phyloP scores from a whole-genome alignment of 2,329 filamentous ascomycete genomes.

The Fusarium haematococcum region DNA sequence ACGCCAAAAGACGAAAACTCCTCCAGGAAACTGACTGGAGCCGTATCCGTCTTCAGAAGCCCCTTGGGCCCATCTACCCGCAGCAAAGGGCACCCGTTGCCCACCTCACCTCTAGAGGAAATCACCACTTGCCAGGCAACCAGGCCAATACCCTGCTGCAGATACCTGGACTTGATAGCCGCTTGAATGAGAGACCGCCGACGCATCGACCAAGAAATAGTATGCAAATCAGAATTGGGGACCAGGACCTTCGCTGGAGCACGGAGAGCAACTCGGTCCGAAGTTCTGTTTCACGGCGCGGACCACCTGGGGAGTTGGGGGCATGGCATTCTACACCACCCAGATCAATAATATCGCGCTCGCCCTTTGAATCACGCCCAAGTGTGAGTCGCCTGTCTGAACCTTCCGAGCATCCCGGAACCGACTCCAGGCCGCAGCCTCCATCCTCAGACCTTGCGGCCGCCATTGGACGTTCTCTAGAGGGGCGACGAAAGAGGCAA shows the following conservation, averaged over 20 bases:
- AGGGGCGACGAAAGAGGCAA: background rate
- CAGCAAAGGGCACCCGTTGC: conserved; percentile 8
- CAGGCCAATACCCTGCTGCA: background rate
- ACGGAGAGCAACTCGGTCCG: conserved; percentile 42
- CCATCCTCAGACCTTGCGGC: background rate
- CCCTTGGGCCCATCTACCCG: conserved; percentile 38
- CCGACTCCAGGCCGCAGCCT: background rate
- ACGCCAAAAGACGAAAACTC: conserved; percentile 42
- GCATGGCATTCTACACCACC: background rate
- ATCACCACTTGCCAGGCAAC: background rate
- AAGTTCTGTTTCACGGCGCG: conserved; percentile 23
- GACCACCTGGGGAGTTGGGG: background rate
- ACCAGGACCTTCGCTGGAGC: conserved; percentile 47
- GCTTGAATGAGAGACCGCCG: background rate
- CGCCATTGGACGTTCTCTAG: background rate
- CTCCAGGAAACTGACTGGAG: conserved; percentile 48
- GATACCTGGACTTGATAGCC: background rate
- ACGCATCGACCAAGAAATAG: background rate
- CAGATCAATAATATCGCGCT: background rate
- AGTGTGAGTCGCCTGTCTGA: background rate
- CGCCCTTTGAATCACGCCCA: background rate
- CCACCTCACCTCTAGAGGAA: conserved; percentile 1
- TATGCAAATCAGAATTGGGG: conserved; percentile 47
- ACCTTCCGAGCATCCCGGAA: background rate
- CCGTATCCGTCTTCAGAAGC: conserved; percentile 48